These are phyloP conservation scores for Ajuga reptans DNA, from an alignment of 305 asterid species.

Conservation along the genomic window DNA sequence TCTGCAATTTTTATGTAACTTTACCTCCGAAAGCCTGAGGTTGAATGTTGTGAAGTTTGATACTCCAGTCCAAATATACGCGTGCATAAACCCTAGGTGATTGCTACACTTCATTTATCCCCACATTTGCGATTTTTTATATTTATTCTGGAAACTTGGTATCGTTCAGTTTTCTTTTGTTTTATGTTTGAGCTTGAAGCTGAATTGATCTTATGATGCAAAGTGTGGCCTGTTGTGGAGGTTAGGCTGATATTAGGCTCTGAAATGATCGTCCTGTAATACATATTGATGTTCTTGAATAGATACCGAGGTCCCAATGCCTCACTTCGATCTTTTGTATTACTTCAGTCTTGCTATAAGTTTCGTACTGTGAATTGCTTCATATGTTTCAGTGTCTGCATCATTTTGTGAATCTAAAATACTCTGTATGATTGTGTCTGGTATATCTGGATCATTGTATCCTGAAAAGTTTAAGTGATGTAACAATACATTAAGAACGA, in stretches of 20 bases:
- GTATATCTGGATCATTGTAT: neutral
- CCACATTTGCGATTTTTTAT: neutral
- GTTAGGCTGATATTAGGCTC: neutral
- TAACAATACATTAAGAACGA: neutral
- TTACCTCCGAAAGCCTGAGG: neutral
- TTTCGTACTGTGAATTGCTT: neutral
- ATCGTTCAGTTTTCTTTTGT: neutral
- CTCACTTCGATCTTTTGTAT: neutral
- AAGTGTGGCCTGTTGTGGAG: neutral
- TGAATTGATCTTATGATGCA: neutral
- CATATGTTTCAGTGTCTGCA: neutral
- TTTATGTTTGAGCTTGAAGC: neutral
- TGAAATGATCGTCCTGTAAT: neutral
- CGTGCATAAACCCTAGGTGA: slow-evolving; percentile 16
- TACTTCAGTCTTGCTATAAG: neutral
- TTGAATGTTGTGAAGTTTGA: neutral
- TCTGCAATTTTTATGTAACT: neutral
- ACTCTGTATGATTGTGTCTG: neutral
- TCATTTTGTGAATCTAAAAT: neutral
- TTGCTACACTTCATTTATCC: neutral
- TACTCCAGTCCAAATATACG: neutral
- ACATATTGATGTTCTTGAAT: neutral
- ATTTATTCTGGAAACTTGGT: neutral
- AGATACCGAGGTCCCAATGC: neutral
- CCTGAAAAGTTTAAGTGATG: neutral